phyloP scores from a whole-genome alignment of 2,329 filamentous ascomycete genomes.

The Fusarium hostae region DNA sequence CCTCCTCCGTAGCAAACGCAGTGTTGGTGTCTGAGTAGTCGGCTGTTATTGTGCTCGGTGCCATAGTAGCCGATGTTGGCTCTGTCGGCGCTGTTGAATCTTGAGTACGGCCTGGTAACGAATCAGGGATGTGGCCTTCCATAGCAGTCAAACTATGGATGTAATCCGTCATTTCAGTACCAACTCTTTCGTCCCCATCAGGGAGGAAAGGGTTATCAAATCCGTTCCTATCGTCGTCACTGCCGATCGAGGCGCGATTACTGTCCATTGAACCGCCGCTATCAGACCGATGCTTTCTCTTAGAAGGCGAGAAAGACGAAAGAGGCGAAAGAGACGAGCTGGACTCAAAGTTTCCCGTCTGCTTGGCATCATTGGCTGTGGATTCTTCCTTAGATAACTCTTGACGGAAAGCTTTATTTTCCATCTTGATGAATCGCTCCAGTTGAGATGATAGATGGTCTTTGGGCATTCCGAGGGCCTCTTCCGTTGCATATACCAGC shows the following conservation, averaged over 20 bases:
- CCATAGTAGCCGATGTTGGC: slow-evolving; percentile 42
- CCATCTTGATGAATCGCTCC: slow-evolving; percentile 61
- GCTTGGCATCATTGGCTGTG: slow-evolving; percentile 37
- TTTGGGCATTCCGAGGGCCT: slow-evolving; percentile 32
- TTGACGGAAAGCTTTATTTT: slow-evolving; percentile 63
- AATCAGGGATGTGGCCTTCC: slow-evolving; percentile 26
- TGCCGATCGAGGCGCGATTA: slow-evolving; percentile 57
- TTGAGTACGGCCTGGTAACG: slow-evolving; percentile 19
- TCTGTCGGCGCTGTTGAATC: slow-evolving; percentile 26
- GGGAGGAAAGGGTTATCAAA: slow-evolving; percentile 49
- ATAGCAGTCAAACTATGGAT: slow-evolving; percentile 25
- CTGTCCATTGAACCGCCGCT: slow-evolving; percentile 60
- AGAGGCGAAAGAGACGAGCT: slow-evolving; percentile 49
- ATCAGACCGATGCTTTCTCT: slow-evolving; percentile 58
- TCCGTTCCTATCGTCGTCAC: slow-evolving; percentile 52
- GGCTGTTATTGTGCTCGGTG: slow-evolving; percentile 40
- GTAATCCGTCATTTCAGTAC: slow-evolving; percentile 43
- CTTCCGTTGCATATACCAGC: slow-evolving; percentile 65
- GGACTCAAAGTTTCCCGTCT: slow-evolving; percentile 49
- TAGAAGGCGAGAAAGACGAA: slow-evolving; percentile 53
- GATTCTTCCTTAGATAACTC: slow-evolving; percentile 57
- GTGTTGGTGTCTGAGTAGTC: slow-evolving; percentile 28
- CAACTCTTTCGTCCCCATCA: slow-evolving; percentile 39
- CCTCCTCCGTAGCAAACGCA: slow-evolving; percentile 14
- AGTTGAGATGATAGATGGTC: slow-evolving; percentile 53